Evolutionary conservation across 192 early-diverging fungal species (phyloP), one percentile per base, ranked within the genome.

Genomic region (Mortierella hygrophila): DNA sequence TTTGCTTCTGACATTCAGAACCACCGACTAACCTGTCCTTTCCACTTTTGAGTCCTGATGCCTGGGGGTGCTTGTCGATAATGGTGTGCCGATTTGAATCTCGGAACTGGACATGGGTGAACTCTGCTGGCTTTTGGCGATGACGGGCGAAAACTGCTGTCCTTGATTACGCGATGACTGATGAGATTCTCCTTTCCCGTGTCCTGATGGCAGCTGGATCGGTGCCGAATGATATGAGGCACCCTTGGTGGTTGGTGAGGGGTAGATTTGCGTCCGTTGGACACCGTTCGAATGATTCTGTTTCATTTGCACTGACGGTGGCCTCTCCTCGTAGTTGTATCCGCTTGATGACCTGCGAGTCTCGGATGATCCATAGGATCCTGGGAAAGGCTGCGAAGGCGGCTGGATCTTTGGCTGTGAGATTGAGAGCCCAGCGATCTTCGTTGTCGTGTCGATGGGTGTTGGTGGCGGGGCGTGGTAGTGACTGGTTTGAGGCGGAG

Each of bases 101-200:
- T 81, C 80, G 3, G 80, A 81, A 20, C 81, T 82, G n/a, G 81
- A 76, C 75, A 76, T 79, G 5, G 77, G 77, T 18, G 82, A 79
- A 18, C 54, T 75, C 13, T 68, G 73, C 9, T 68, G 32, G 60
- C 68, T 78, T 8, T 44, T 49, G 3, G 74, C 65, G 0, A 60
- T 46, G 18, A 63, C 46, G 1, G 74, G 49, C 1, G 79, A 74
- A 23, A 63, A 41, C 38, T 74, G 75, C 26, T 73, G 20, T 79
- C 72, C 21, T 44, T 63, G 20, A 42, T 18, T n/a, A 68, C 8
- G 11, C 32, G 29, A 65, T 3, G n/a, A 32, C 11, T 29, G 60
- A 11, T 13, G 16, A 52, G 15, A 68, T 16, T 74, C 68, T 8
- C 75, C 68, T 20, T 75, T 68, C 9, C 32, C 8, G 37, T 81